A percentile compares a stretch with the other conserved stretches of the same genome.
Conservation (phyloP, 305 asterid species). For the Nicotiana rustica region DNA sequence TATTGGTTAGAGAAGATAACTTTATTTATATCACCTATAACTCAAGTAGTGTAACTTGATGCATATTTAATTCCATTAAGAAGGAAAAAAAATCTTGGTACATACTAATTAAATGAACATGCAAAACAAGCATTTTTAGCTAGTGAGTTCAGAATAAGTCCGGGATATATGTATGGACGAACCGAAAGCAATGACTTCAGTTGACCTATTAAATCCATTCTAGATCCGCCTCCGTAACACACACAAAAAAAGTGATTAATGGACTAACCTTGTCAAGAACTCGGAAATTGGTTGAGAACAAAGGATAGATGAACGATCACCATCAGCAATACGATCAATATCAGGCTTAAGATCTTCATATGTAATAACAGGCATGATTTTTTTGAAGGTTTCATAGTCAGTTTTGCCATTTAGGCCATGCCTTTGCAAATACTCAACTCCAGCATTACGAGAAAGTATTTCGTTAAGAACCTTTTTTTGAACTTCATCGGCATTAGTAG, state of each 20-base stretch:
- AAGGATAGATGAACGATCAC: constrained; percentile 36
- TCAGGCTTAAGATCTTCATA: constrained; percentile 37
- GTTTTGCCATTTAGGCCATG: constrained; percentile 23
- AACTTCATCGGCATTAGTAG: constrained; percentile 22
- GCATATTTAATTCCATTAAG: not conserved
- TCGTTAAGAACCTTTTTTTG: constrained; percentile 33
- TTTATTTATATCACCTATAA: constrained; percentile 25
- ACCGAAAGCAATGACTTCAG: not conserved
- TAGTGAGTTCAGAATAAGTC: not conserved
- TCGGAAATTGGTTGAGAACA: constrained; percentile 36
- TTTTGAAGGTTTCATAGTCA: constrained; percentile 25
- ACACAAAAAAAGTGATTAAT: not conserved
- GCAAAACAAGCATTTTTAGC: not conserved
- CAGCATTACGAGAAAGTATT: constrained; percentile 33
- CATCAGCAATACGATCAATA: constrained; percentile 39
- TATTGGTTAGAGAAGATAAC: constrained; percentile 21
- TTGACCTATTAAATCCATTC: not conserved
- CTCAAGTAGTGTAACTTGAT: not conserved
- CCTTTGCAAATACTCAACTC: constrained; percentile 35
- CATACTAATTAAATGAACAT: not conserved
- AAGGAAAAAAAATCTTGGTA: not conserved
- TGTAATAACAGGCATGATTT: constrained; percentile 31
- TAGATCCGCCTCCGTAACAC: not conserved
- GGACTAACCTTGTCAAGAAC: constrained; percentile 37
- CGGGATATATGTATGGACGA: not conserved